A percentile compares a stretch with the other conserved stretches of the same genome.
These are phyloP conservation scores for Uronychia binucleata DNA, from an alignment of 73 alveolate genomes.

Conservation along the genomic window DNA sequence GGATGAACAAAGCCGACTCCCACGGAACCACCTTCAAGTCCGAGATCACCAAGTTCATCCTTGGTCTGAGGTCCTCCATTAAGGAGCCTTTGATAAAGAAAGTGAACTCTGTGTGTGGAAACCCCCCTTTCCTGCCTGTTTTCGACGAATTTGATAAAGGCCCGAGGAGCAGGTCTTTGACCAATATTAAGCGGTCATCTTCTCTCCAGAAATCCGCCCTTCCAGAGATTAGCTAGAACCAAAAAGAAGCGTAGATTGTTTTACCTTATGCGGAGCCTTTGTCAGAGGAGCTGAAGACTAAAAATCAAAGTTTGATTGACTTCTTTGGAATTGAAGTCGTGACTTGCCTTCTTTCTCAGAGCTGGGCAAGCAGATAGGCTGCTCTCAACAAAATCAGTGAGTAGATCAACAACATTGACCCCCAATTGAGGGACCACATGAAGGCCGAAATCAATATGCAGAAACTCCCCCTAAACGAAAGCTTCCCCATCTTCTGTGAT, in stretches of 20 bases:
- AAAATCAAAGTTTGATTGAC: constrained; percentile 16
- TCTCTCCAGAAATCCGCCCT: constrained; percentile 19
- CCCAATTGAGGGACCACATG: constrained; percentile 48
- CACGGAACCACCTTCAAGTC: constrained; percentile 49
- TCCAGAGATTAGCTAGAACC: constrained; percentile 6
- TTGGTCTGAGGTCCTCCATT: constrained; percentile 40
- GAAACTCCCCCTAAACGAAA: constrained; percentile 44
- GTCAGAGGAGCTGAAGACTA: constrained; percentile 29
- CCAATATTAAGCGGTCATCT: background rate
- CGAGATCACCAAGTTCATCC: constrained; percentile 23
- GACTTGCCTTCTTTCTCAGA: constrained; percentile 47
- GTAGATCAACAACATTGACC: constrained; percentile 46
- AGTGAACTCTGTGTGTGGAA: constrained; percentile 43
- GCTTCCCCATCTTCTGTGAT: constrained; percentile 34
- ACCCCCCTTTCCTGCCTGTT: background rate
- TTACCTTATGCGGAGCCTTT: constrained; percentile 58
- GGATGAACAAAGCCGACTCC: constrained; percentile 31
- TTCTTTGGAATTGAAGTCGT: constrained; percentile 37
- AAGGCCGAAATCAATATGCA: constrained; percentile 43
- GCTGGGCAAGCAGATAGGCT: constrained; percentile 51
- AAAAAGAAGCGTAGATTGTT: constrained; percentile 6
- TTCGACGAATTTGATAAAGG: background rate
- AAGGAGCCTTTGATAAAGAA: constrained; percentile 52
- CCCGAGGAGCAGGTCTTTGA: background rate
- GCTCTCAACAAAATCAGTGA: constrained; percentile 49